A percentile compares a stretch with the other conserved stretches of the same genome.
Evolutionary conservation across 164 flowering plant genomes (phyloP).

Genomic region (Dillenia suffruticosa): DNA sequence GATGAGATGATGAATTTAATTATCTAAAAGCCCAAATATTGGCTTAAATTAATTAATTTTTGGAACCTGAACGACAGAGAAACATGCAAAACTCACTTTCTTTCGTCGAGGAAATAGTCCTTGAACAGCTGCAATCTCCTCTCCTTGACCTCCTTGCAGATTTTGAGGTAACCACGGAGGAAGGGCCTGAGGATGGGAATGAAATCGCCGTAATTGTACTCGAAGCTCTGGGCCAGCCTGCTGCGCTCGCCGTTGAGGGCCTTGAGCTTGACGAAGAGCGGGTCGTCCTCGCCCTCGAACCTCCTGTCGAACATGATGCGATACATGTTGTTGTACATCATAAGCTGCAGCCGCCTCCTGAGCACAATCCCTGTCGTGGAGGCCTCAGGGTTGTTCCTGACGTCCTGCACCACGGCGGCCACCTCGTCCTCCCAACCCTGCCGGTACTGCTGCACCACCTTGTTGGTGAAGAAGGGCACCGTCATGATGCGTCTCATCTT

Average conservation of each 20-base stretch:
- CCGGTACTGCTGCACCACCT: constrained; percentile 80
- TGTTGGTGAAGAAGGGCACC: constrained; percentile 87
- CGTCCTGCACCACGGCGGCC: constrained; percentile 59
- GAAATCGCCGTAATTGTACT: constrained; percentile 81
- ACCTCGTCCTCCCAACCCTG: constrained; percentile 72
- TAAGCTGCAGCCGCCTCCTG: constrained; percentile 60
- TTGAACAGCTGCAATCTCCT: constrained; percentile 74
- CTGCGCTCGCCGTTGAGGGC: constrained; percentile 82
- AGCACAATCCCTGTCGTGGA: constrained; percentile 52
- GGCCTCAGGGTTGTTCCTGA: constrained; percentile 47
- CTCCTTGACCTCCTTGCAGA: constrained; percentile 76
- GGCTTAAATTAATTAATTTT: neutral
- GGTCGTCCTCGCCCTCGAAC: constrained; percentile 79
- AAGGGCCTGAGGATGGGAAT: constrained; percentile 79
- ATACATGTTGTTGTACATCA: constrained; percentile 93
- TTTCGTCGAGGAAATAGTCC: constrained; percentile 80
- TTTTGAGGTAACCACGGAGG: constrained; percentile 60
- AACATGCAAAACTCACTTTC: constrained; percentile 53
- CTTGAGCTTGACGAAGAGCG: constrained; percentile 53
- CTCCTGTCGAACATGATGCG: constrained; percentile 80
- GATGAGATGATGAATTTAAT: no score
- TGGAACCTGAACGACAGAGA: neutral
- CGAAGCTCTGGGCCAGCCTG: constrained; percentile 78
- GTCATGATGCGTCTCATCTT: constrained; percentile 94
- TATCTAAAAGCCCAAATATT: neutral